phyloP scores from a whole-genome alignment of 2,329 filamentous ascomycete genomes.

The Pseudogymnoascus sp. region DNA sequence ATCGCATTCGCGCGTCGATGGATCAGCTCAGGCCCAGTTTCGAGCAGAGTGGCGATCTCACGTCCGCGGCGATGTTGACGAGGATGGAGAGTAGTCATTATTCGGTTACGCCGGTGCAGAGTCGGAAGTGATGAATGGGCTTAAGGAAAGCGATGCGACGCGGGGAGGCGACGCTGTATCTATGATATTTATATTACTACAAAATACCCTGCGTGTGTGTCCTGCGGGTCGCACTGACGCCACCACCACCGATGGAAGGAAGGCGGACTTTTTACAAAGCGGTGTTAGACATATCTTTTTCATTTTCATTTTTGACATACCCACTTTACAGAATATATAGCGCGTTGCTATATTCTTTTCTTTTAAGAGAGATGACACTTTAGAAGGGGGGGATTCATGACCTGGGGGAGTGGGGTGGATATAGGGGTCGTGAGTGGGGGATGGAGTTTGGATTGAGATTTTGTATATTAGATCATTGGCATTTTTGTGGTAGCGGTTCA shows the following conservation, averaged over 20 bases:
- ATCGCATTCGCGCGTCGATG: constrained; percentile 79
- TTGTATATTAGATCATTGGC: constrained; percentile 3
- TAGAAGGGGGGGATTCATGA: neutral
- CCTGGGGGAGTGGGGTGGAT: neutral
- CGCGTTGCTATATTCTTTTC: neutral
- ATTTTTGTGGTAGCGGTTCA: neutral
- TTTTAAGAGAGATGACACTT: neutral
- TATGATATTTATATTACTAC: neutral
- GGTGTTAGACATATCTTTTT: constrained; percentile 2
- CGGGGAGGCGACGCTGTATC: neutral
- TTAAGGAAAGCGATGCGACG: neutral
- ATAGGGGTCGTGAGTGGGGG: neutral
- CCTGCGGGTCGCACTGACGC: neutral
- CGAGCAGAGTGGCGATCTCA: constrained; percentile 84
- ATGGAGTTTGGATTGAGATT: constrained; percentile 3
- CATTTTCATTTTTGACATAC: neutral
- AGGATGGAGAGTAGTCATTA: constrained; percentile 68
- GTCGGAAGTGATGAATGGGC: constrained; percentile 13
- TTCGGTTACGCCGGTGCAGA: constrained; percentile 20
- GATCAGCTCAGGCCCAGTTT: constrained; percentile 80
- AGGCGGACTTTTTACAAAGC: neutral
- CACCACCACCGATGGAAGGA: neutral
- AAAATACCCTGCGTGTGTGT: neutral
- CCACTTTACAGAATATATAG: neutral
- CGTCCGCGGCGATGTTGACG: constrained; percentile 76